Evolutionary conservation across 176 grass and related monocot species (phyloP).

Genomic region (Poa annua): DNA sequence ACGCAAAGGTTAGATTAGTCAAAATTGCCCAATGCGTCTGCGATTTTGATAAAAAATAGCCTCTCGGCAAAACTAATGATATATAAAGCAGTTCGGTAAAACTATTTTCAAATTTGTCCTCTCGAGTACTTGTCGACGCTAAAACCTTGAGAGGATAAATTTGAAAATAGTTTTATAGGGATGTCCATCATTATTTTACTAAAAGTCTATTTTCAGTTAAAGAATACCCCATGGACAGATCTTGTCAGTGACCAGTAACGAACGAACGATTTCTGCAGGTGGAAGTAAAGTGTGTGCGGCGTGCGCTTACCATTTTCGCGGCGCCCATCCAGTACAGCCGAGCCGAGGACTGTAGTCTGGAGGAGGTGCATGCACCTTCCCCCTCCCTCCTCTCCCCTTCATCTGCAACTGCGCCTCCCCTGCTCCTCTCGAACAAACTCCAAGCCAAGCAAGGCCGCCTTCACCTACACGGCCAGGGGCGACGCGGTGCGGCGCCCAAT

Average conservation of each 20-base stretch:
- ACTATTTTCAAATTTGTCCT: too few relatives aligned
- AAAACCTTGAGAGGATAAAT: too few relatives aligned
- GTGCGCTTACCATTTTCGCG: slow-evolving; percentile 44
- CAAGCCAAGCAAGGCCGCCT: neutral
- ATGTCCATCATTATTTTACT: too few relatives aligned
- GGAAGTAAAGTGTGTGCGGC: slow-evolving; percentile 15
- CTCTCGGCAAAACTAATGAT: too few relatives aligned
- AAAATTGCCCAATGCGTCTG: too few relatives aligned
- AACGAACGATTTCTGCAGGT: neutral
- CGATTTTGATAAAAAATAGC: too few relatives aligned
- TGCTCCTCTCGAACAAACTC: neutral
- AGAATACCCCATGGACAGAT: too few relatives aligned
- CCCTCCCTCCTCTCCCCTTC: slow-evolving; percentile 11
- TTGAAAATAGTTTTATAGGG: too few relatives aligned
- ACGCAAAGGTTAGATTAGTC: too few relatives aligned
- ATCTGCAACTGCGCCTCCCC: slow-evolving; percentile 30
- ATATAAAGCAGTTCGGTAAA: too few relatives aligned
- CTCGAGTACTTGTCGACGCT: too few relatives aligned
- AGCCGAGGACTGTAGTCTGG: neutral
- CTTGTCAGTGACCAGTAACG: neutral
- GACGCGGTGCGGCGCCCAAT: slow-evolving; percentile 19
- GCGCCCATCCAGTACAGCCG: slow-evolving; percentile 1
- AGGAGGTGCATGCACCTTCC: slow-evolving; percentile 64
- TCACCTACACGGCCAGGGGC: slow-evolving; percentile 1
- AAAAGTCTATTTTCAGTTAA: too few relatives aligned